Evolutionary conservation across 1,284 basidiomycete species (phyloP).

Genomic region (Tranzscheliella williamsii): DNA sequence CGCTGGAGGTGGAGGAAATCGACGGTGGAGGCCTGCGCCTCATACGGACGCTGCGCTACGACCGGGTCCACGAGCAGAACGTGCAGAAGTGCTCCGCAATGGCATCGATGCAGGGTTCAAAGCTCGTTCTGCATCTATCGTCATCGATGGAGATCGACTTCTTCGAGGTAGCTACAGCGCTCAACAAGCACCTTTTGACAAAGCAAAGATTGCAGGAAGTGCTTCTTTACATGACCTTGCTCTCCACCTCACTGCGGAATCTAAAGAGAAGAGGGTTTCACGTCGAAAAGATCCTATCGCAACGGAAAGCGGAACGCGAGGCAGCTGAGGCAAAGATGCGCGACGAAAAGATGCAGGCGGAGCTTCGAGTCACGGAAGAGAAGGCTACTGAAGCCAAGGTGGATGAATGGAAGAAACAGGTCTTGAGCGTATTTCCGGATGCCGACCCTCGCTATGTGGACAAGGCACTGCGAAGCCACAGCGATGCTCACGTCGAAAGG

Average conservation of each 20-base stretch:
- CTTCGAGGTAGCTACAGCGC: constrained; percentile 69
- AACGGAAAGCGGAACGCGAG: constrained; percentile 75
- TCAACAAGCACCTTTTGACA: constrained; percentile 52
- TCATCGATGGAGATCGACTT: constrained; percentile 77
- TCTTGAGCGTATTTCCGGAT: constrained; percentile 59
- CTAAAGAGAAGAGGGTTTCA: constrained; percentile 75
- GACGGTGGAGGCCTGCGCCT: constrained; percentile 48
- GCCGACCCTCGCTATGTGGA: constrained; percentile 55
- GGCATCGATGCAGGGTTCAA: constrained; percentile 62
- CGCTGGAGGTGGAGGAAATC: constrained; percentile 64
- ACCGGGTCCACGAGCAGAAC: constrained; percentile 36
- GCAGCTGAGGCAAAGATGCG: constrained; percentile 64
- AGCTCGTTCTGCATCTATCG: constrained; percentile 77
- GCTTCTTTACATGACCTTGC: constrained; percentile 85
- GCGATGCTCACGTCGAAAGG: constrained; percentile 53
- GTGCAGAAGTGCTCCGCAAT: constrained; percentile 55
- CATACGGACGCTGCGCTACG: constrained; percentile 49
- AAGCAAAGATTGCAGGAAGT: constrained; percentile 57
- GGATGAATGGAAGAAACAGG: constrained; percentile 38
- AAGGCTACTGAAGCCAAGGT: constrained; percentile 22
- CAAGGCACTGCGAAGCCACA: constrained; percentile 44
- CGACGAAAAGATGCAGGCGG: constrained; percentile 48
- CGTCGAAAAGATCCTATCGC: constrained; percentile 88
- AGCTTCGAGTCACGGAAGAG: constrained; percentile 48
- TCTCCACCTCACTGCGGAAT: constrained; percentile 83